Conservation (phyloP, 2,329 filamentous ascomycete genomes). For the Clarireedia monteithiana region DNA sequence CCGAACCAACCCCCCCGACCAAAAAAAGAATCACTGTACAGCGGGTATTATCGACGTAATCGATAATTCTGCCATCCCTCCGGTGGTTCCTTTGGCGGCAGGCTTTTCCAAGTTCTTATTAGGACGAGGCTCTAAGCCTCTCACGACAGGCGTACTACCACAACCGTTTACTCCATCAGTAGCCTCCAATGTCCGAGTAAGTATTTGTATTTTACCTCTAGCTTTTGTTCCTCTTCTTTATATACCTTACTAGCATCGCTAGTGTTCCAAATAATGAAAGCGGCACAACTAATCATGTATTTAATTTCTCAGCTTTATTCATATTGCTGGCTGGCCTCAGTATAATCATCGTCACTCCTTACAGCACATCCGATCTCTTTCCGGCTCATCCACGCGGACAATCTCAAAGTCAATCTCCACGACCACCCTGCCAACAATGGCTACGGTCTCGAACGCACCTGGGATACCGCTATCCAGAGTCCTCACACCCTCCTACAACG, state of each 20-base stretch:
- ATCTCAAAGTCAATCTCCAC: constrained; percentile 32
- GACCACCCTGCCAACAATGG: constrained; percentile 34
- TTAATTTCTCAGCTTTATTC: constrained; percentile 40
- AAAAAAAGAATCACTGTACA: neutral
- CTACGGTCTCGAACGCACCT: constrained; percentile 23
- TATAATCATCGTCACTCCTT: constrained; percentile 33
- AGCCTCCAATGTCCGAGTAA: constrained; percentile 8
- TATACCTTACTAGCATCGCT: neutral
- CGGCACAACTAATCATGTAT: constrained; percentile 1
- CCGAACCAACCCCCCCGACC: neutral
- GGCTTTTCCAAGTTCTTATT: neutral
- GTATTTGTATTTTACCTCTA: neutral
- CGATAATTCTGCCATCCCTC: neutral
- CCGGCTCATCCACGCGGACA: constrained; percentile 7
- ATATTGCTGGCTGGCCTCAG: constrained; percentile 38
- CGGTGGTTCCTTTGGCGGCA: neutral
- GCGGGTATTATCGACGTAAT: too few relatives aligned
- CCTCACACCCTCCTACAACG: constrained; percentile 33
- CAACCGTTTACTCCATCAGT: neutral
- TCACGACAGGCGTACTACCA: neutral
- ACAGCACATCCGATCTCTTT: constrained; percentile 5
- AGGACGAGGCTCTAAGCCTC: constrained; percentile 9
- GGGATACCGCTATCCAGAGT: constrained; percentile 15
- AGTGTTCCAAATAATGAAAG: neutral
- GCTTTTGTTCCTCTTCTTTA: neutral